phyloP scores from a whole-genome alignment of 1,139 yeast species.

The Taphrina populina region DNA sequence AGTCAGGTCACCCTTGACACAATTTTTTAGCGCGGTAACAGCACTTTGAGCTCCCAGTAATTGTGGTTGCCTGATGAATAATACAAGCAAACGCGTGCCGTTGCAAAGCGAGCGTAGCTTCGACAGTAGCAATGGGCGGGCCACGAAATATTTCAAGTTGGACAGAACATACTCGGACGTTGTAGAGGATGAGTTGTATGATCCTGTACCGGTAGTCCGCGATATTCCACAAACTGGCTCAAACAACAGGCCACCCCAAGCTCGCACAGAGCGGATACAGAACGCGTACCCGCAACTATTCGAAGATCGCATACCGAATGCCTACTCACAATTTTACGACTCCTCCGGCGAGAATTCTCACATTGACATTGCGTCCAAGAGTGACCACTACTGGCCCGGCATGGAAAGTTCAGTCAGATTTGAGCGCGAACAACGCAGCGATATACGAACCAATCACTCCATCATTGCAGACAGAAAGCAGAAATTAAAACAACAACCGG shows the following conservation, averaged over 20 bases:
- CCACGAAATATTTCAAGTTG: constrained; percentile 39
- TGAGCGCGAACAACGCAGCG: neutral
- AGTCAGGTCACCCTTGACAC: too few relatives aligned
- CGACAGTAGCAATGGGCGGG: constrained; percentile 18
- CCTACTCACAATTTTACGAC: too few relatives aligned
- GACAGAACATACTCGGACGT: constrained; percentile 41
- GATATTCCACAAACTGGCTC: constrained; percentile 29
- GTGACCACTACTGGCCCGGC: constrained; percentile 37
- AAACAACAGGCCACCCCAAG: constrained; percentile 35
- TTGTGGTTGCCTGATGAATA: too few relatives aligned
- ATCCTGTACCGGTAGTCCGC: constrained; percentile 37
- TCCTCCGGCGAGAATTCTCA: constrained; percentile 20
- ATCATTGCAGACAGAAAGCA: constrained; percentile 25
- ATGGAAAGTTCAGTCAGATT: constrained; percentile 28
- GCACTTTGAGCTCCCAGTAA: too few relatives aligned
- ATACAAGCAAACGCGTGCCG: constrained; percentile 4
- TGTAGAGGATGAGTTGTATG: constrained; percentile 41
- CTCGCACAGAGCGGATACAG: constrained; percentile 31
- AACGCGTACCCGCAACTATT: constrained; percentile 36
- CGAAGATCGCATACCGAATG: constrained; percentile 31
- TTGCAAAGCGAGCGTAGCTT: constrained; percentile 18
- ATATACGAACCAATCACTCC: constrained; percentile 1
- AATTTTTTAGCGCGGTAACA: too few relatives aligned
- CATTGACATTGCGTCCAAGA: neutral
- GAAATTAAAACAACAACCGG: constrained; percentile 28